Evolutionary conservation across 2,329 filamentous ascomycete genomes (phyloP).

Genomic region (Penicillium frequentans): DNA sequence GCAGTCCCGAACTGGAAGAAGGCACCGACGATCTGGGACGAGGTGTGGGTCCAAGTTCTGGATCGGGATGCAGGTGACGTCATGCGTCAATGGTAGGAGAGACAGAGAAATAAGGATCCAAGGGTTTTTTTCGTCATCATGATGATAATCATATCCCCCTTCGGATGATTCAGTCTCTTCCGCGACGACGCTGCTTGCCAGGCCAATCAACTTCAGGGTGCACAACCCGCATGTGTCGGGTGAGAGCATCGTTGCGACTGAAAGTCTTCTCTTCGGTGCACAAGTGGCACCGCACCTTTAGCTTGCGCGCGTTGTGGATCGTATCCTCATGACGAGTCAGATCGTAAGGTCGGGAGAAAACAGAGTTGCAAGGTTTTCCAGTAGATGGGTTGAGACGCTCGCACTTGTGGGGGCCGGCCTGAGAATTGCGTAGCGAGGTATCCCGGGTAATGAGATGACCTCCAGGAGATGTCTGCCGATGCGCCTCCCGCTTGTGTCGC

Average conservation of each 20-base stretch:
- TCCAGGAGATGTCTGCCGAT: conserved; percentile 69
- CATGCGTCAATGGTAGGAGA: conserved; percentile 1
- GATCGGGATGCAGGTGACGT: conserved; percentile 13
- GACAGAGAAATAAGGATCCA: neutral
- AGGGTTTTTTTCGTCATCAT: conserved; percentile 18
- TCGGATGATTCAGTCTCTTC: conserved; percentile 31
- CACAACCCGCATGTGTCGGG: conserved; percentile 89
- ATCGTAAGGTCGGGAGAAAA: conserved; percentile 95
- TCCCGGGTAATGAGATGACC: conserved; percentile 43
- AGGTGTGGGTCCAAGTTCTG: conserved; percentile 3
- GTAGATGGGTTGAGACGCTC: conserved; percentile 92
- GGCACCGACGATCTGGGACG: conserved; percentile 14
- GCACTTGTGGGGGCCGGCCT: conserved; percentile 90
- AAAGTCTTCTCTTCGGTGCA: conserved; percentile 98
- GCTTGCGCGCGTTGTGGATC: conserved; percentile 91
- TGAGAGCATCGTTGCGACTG: conserved; percentile 90
- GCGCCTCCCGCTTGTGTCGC: conserved; percentile 92
- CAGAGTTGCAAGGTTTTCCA: conserved; percentile 88
- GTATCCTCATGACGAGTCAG: conserved; percentile 95
- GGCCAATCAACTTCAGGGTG: conserved; percentile 84
- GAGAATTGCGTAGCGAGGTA: conserved; percentile 68
- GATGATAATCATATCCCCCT: conserved; percentile 9
- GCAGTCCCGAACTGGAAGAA: conserved; percentile 9
- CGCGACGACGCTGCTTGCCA: conserved; percentile 57
- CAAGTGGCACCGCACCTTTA: conserved; percentile 88